Base-by-base conservation (phyloP, 345 rosid species). In the Raphanus raphanistrum region DNA sequence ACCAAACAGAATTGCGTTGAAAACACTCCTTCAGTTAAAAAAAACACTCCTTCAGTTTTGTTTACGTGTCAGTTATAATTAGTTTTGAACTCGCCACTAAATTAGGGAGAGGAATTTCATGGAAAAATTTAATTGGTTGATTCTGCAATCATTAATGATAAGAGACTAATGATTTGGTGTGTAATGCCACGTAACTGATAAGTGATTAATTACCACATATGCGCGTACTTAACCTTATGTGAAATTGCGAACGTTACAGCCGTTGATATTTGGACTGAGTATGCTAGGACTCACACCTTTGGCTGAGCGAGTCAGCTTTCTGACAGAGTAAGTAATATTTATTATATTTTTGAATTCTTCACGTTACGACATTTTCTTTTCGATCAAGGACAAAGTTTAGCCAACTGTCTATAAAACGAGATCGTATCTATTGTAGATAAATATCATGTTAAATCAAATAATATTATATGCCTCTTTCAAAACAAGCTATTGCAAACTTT, bases 261-360 rank as follows among this genome's bases (percentile, higher is more conserved):
- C 92, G 0, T 92, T 87, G 97, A 63, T 95, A 45, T 95, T 95
- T 79, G 97, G 83, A 54, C 79, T 95, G 80, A 95, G 99, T 82
- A 71, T 95, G 78, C 84, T 92, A 27, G 99, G 97, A 73, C 88
- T 91, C 9, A 90, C 90, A 15, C 97, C 98, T 55, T 86, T 95
- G 17, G 99, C 98, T 8, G 98, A 95, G 79, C 89, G 99, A 66
- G 90, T 95, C 84, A 91, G 99, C 86, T 95, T 95, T 79, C 80
- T 92, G 71, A 95, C 99, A 3, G 99, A 92, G 99, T 95, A 89
- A 87, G 96, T 21, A 21, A 21, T 21, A 3, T 28, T 28, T 3
- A 2, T 16, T 28, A 60, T 27, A 17, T 55, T 38, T 63, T 71
- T 77, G 50, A 77, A 33, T 55, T 71, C 17, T 65, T 57, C 62